phyloP scores from a whole-genome alignment of 225 moss, liverwort and hornwort genomes.

The Polytrichum commune region DNA sequence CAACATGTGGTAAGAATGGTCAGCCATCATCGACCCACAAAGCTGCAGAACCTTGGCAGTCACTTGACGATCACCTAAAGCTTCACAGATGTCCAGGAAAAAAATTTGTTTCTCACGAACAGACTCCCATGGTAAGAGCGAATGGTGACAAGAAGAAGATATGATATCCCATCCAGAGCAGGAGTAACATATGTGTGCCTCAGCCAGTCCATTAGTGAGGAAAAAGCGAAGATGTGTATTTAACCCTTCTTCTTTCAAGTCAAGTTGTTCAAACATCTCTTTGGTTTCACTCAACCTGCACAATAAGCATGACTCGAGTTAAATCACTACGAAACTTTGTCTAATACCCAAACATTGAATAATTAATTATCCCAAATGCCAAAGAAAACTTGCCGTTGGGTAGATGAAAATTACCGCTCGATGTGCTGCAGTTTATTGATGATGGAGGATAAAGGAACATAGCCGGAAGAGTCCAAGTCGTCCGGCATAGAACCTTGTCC shows the following conservation, averaged over 20 bases:
- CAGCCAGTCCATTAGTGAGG: too few species aligned
- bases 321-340: too few species aligned
- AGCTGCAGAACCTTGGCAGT: conserved; percentile 13
- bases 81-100: conserved; percentile 14
- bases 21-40: neutral
- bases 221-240: neutral
- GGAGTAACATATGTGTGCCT: too few species aligned
- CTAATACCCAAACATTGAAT: too few species aligned
- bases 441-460: too few species aligned
- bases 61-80: conserved; percentile 12
- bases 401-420: too few species aligned
- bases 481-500: too few species aligned
- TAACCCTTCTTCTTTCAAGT: neutral
- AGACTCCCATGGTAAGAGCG: conserved; percentile 7
- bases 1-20: conserved; percentile 1
- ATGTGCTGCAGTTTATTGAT: too few species aligned
- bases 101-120: conserved; percentile 8
- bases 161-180: too few species aligned
- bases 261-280: conserved; percentile 1
- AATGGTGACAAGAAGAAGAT: neutral
- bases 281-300: conserved; percentile 10
- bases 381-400: too few species aligned
- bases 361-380: too few species aligned
- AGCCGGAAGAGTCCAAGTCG: too few species aligned
- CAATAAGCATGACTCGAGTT: neutral